A percentile compares a stretch with the other conserved stretches of the same genome.
phyloP scores from a whole-genome alignment of 1,284 basidiomycete species.

The Tetrapyrgos nigripes region DNA sequence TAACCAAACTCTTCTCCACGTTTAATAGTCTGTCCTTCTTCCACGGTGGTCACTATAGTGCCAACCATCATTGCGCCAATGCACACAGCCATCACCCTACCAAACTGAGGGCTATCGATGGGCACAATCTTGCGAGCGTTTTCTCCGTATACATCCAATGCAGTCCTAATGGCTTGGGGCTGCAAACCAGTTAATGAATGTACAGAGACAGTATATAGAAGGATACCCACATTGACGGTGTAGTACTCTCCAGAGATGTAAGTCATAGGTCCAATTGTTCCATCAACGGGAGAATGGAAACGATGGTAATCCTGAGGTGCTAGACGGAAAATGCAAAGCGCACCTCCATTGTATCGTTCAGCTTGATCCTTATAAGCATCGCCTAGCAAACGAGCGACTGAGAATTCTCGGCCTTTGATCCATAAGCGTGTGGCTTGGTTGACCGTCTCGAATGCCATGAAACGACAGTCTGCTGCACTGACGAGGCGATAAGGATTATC shows the following conservation, averaged over 20 bases:
- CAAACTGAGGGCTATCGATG: slow-evolving; percentile 87
- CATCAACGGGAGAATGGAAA: slow-evolving; percentile 93
- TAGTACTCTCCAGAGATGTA: slow-evolving; percentile 90
- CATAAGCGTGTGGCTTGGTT: slow-evolving; percentile 88
- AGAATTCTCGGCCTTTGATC: slow-evolving; percentile 98
- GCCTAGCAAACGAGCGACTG: slow-evolving; percentile 81
- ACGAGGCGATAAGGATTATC: slow-evolving; percentile 83
- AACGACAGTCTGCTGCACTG: slow-evolving; percentile 90
- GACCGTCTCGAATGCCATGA: slow-evolving; percentile 92
- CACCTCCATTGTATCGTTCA: slow-evolving; percentile 78
- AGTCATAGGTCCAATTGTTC: slow-evolving; percentile 81
- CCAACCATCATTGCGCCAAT: slow-evolving; percentile 97
- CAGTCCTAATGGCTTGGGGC: slow-evolving; percentile 84
- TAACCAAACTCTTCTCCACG: slow-evolving; percentile 93
- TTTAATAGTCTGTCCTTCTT: slow-evolving; percentile 80
- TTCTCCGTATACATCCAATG: slow-evolving; percentile 94
- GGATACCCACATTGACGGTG: slow-evolving; percentile 80
- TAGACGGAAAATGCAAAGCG: slow-evolving; percentile 87
- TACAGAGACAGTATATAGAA: slow-evolving; percentile 21
- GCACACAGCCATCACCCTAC: slow-evolving; percentile 89
- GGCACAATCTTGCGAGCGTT: slow-evolving; percentile 91
- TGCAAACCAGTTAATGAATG: slow-evolving; percentile 30
- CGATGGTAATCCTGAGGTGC: slow-evolving; percentile 98
- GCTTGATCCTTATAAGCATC: slow-evolving; percentile 74
- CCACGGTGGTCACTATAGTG: slow-evolving; percentile 85